Percentiles rank a stretch among this genome's conserved stretches.
phyloP scores from a whole-genome alignment of 176 grass and related monocot species.

The Calamus simplicifolius region DNA sequence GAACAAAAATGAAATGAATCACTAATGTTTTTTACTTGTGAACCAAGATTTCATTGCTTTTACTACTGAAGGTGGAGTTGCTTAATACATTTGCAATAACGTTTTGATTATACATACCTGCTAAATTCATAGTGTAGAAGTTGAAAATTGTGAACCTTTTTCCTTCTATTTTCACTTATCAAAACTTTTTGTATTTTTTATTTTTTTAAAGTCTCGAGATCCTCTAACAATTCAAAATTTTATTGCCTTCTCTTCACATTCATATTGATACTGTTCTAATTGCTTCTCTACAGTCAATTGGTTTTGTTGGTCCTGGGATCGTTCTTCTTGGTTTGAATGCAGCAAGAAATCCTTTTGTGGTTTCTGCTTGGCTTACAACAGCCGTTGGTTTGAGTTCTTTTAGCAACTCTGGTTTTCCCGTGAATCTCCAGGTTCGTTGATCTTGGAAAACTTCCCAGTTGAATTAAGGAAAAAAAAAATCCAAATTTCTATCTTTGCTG shows the following conservation, averaged over 20 bases:
- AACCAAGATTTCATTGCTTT: too few species aligned
- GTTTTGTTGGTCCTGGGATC: slow-evolving; percentile 81
- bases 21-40: too few species aligned
- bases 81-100: too few species aligned
- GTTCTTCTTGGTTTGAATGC: slow-evolving; percentile 77
- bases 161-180: too few species aligned
- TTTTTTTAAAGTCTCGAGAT: not conserved
- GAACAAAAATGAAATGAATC: too few species aligned
- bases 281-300: slow-evolving; percentile 58
- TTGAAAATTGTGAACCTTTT: too few species aligned
- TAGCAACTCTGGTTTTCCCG: slow-evolving; percentile 92
- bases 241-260: not conserved
- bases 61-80: too few species aligned
- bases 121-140: too few species aligned
- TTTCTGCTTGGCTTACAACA: slow-evolving; percentile 82
- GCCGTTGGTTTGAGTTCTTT: slow-evolving; percentile 94
- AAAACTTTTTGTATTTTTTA: too few species aligned
- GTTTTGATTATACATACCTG: too few species aligned
- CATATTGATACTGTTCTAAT: slow-evolving; percentile 6
- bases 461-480: too few species aligned
- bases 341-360: slow-evolving; percentile 58
- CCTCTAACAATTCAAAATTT: slow-evolving; percentile 5
- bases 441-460: not conserved
- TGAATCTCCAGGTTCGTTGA: slow-evolving; percentile 77
- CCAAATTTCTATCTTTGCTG: too few species aligned